These are phyloP conservation scores for Ensete ventricosum DNA, from an alignment of 176 grass and related monocot species.

Conservation along the genomic window DNA sequence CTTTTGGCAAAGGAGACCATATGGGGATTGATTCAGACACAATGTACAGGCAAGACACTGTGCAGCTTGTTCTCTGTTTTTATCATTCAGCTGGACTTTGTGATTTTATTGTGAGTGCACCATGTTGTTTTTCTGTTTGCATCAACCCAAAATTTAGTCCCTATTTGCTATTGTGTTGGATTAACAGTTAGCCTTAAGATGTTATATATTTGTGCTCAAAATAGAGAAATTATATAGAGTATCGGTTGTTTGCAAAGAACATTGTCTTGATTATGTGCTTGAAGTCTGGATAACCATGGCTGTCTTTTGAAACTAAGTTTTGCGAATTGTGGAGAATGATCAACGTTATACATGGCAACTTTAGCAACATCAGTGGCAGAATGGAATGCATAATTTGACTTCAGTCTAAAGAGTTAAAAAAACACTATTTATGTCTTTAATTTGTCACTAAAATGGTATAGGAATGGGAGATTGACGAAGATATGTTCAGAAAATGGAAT, in stretches of 20 bases:
- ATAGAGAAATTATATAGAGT: not conserved
- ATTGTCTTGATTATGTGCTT: not conserved
- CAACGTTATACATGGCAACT: too few relatives aligned
- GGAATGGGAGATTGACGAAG: too few relatives aligned
- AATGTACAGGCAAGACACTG: slow-evolving; percentile 27
- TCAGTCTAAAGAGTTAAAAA: too few relatives aligned
- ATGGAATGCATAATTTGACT: too few relatives aligned
- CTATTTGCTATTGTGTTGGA: not conserved
- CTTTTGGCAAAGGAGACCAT: slow-evolving; percentile 7
- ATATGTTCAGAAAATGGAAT: too few relatives aligned
- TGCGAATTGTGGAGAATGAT: too few relatives aligned
- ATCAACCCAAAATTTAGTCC: not conserved
- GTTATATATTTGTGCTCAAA: not conserved
- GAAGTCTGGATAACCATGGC: not conserved
- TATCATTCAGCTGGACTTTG: not conserved
- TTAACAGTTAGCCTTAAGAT: too few relatives aligned
- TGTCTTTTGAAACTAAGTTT: too few relatives aligned
- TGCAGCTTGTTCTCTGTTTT: not conserved
- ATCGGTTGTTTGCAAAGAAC: not conserved
- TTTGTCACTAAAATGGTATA: too few relatives aligned
- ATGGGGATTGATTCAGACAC: slow-evolving; percentile 15
- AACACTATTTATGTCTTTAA: too few relatives aligned
- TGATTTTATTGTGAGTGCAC: not conserved
- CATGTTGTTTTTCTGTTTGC: not conserved
- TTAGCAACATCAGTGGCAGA: too few relatives aligned